These are phyloP conservation scores for Globisporangium barbulae DNA, from an alignment of 352 stramenopile species.

Conservation along the genomic window DNA sequence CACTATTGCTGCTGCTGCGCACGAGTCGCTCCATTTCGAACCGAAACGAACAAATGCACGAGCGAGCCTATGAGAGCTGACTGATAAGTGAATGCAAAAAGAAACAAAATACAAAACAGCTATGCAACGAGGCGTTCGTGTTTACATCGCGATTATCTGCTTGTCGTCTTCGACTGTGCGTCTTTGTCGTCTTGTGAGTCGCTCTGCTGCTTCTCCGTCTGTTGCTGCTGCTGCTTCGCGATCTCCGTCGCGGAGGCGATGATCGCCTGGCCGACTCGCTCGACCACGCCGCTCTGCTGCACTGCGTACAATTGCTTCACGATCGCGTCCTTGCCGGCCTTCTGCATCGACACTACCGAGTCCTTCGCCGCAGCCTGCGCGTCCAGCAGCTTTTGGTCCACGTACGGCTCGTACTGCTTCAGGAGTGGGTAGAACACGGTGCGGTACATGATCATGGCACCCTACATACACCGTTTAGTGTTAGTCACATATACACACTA, in stretches of 20 bases:
- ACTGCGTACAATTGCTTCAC: constrained; percentile 41
- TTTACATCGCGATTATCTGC: neutral
- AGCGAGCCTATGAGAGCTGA: neutral
- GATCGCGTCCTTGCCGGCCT: constrained; percentile 45
- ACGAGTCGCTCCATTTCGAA: neutral
- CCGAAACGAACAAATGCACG: neutral
- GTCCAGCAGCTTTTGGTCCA: constrained; percentile 62
- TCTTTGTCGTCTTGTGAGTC: neutral
- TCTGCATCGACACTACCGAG: constrained; percentile 45
- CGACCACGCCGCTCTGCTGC: constrained; percentile 52
- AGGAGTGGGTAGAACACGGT: constrained; percentile 54
- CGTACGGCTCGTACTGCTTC: constrained; percentile 66
- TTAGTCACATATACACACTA: neutral
- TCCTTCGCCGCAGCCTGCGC: constrained; percentile 42
- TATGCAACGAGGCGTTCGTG: neutral
- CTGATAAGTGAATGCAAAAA: neutral
- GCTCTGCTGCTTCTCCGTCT: neutral
- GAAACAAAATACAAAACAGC: neutral
- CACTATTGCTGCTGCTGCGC: neutral
- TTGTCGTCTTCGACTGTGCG: neutral
- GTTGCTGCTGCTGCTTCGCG: neutral
- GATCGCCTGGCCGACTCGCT: constrained; percentile 44
- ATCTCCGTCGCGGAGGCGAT: constrained; percentile 13
- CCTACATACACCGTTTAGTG: constrained; percentile 19
- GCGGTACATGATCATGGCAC: constrained; percentile 66